phyloP scores from a whole-genome alignment of 805 yeast species.

The Teunomyces tritomae region DNA sequence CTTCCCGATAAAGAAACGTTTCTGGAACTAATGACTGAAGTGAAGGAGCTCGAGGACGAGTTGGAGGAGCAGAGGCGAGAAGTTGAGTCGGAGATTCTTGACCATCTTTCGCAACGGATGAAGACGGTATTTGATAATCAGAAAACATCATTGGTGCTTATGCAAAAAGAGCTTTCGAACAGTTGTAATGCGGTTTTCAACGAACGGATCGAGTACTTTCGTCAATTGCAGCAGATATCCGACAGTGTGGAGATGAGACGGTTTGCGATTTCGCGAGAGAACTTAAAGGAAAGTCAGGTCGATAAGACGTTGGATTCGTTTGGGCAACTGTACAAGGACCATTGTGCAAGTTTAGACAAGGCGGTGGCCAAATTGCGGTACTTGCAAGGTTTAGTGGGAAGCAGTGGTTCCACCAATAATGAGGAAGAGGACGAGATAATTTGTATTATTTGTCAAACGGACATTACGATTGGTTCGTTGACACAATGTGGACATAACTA shows the following conservation, averaged over 20 bases:
- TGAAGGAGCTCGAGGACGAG: conserved; percentile 27
- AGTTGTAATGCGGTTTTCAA: conserved; percentile 68
- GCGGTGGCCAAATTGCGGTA: conserved; percentile 36
- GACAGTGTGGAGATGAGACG: conserved; percentile 59
- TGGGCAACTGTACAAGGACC: not conserved
- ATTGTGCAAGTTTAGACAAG: conserved; percentile 21
- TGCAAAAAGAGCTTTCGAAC: conserved; percentile 50
- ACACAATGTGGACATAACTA: conserved; percentile 92
- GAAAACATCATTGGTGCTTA: conserved; percentile 34
- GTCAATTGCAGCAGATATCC: conserved; percentile 80
- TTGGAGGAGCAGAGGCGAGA: conserved; percentile 17
- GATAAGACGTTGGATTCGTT: not conserved
- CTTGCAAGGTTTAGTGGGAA: conserved; percentile 23
- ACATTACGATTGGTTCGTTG: conserved; percentile 71
- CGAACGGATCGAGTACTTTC: conserved; percentile 76
- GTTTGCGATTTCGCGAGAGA: conserved; percentile 31
- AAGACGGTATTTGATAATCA: conserved; percentile 42
- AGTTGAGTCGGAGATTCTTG: conserved; percentile 19
- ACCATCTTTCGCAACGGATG: conserved; percentile 18
- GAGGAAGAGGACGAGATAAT: conserved; percentile 39
- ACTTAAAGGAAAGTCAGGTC: conserved; percentile 17
- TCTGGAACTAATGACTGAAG: conserved; percentile 29
- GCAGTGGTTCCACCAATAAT: not conserved
- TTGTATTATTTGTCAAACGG: conserved; percentile 77
- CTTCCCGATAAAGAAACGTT: conserved; percentile 31